Conservation (phyloP, 1,284 basidiomycete species). For the Sutorius eximius region DNA sequence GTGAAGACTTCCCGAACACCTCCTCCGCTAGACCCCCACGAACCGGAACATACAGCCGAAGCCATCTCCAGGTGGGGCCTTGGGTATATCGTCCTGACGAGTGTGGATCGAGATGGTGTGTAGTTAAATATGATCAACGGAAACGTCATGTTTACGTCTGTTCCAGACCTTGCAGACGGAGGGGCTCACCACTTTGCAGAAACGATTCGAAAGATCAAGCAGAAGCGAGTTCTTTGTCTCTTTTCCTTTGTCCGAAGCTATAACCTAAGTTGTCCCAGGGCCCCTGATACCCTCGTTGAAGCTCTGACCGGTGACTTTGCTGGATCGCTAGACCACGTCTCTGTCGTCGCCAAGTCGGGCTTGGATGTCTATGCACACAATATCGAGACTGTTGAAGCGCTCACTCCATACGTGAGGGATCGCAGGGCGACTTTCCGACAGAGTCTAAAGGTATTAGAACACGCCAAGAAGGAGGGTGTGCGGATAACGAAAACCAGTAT, state of each 20-base stretch:
- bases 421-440: conserved; percentile 92
- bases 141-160: conserved; percentile 3
- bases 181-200: conserved; percentile 93
- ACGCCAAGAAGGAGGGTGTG: conserved; percentile 80
- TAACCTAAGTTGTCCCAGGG: conserved; percentile 46
- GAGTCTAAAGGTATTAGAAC: conserved; percentile 81
- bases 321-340: conserved; percentile 76
- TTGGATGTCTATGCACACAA: conserved; percentile 99
- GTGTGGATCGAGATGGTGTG: conserved; percentile 93
- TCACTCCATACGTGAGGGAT: conserved; percentile 95
- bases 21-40: conserved; percentile 91
- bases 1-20: conserved; percentile 93
- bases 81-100: conserved; percentile 97
- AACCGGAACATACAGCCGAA: conserved; percentile 98
- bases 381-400: conserved; percentile 90
- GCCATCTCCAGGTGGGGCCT: conserved; percentile 98
- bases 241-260: neutral
- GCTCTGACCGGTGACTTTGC: conserved; percentile 96
- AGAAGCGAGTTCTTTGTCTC: conserved; percentile 59
- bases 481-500: conserved; percentile 97
- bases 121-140: neutral
- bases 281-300: conserved; percentile 94
- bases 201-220: conserved; percentile 94
- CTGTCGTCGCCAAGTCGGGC: conserved; percentile 84
- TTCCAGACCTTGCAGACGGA: conserved; percentile 84